phyloP scores from a whole-genome alignment of 2,329 filamentous ascomycete species.

The Fusarium armeniacum region DNA sequence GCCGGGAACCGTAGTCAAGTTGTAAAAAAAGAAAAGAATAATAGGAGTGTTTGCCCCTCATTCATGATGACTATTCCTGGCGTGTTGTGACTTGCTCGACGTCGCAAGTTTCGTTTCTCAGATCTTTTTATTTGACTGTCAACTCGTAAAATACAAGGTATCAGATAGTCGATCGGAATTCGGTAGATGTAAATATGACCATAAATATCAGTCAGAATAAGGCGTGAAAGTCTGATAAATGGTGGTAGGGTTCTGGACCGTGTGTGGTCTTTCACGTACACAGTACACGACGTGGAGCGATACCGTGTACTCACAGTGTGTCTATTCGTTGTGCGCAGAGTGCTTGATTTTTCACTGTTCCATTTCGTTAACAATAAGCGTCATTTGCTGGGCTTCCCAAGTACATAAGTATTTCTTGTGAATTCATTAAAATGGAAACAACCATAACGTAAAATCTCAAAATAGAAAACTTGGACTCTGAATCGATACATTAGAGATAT shows the following conservation, averaged over 20 bases:
- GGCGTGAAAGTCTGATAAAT: neutral
- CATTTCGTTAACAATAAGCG: neutral
- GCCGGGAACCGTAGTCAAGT: constrained; percentile 46
- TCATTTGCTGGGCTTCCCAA: neutral
- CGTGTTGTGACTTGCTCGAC: neutral
- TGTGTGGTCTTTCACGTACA: neutral
- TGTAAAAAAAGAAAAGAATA: constrained; percentile 44
- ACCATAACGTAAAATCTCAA: neutral
- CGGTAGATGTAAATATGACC: neutral
- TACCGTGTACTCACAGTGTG: neutral
- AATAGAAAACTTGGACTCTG: neutral
- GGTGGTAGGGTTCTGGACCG: neutral
- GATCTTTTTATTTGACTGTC: neutral
- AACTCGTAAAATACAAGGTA: neutral
- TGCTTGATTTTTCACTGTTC: neutral
- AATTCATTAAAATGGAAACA: neutral
- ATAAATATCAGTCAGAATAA: neutral
- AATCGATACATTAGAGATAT: neutral
- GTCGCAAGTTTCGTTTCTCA: neutral
- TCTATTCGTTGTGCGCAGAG: neutral
- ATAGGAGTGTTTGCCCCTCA: constrained; percentile 41
- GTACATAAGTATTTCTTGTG: neutral
- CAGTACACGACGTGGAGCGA: neutral
- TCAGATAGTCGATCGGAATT: neutral
- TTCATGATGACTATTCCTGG: constrained; percentile 19